phyloP scores from a whole-genome alignment of 495 filamentous ascomycete species.

The Hypoxylon lenormandii region DNA sequence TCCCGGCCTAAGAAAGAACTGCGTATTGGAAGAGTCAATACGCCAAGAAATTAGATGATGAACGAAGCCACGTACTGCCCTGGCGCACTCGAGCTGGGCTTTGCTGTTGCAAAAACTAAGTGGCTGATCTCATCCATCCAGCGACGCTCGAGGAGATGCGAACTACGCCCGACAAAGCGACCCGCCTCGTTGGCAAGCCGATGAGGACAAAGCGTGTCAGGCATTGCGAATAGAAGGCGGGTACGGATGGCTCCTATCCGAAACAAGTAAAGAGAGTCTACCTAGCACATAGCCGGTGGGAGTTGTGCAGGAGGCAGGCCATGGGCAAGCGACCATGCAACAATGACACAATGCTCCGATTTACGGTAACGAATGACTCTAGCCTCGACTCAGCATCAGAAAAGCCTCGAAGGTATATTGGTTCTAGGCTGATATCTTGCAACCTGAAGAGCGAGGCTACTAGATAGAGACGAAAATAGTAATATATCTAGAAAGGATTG shows the following conservation, averaged over 20 bases:
- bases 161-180: constrained; percentile 34
- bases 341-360: constrained; percentile 23
- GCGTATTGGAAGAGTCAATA: neutral
- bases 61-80: constrained; percentile 7
- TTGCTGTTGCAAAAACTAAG: constrained; percentile 3
- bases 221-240: constrained; percentile 30
- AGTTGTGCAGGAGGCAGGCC: constrained; percentile 13
- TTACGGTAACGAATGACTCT: constrained; percentile 31
- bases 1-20: neutral
- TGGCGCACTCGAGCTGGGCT: constrained; percentile 8
- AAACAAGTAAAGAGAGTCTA: constrained; percentile 38
- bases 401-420: constrained; percentile 1
- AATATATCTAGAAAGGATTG: constrained; percentile 1
- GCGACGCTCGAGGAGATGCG: constrained; percentile 3
- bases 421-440: neutral
- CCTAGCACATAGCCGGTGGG: constrained; percentile 2
- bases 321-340: constrained; percentile 27
- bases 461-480: constrained; percentile 28
- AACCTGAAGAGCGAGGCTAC: constrained; percentile 30
- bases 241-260: constrained; percentile 46
- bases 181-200: constrained; percentile 21
- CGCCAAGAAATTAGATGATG: neutral
- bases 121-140: constrained; percentile 26
- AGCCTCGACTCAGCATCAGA: constrained; percentile 23
- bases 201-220: constrained; percentile 13